Evolutionary conservation across 768 basidiomycete species (phyloP).

Genomic region (Leccinum incarnatum): DNA sequence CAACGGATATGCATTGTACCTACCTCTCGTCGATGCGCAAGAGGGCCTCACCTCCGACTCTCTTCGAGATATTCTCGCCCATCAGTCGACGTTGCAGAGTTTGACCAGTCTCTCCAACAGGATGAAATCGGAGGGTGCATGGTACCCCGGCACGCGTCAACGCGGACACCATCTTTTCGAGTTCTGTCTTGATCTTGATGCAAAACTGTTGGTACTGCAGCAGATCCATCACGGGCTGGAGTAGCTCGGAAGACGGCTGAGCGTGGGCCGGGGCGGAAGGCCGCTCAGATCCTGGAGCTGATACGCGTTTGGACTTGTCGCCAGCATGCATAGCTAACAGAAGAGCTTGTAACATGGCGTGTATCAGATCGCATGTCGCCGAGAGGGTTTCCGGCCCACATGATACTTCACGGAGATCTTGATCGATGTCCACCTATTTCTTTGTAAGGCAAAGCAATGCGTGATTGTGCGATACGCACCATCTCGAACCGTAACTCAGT

Average conservation of each 20-base stretch:
- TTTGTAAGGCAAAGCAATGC: slow-evolving; percentile 1
- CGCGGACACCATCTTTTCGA: slow-evolving; percentile 48
- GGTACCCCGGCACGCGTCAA: slow-evolving; percentile 54
- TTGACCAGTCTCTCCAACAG: slow-evolving; percentile 66
- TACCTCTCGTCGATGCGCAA: slow-evolving; percentile 70
- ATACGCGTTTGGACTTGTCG: slow-evolving; percentile 43
- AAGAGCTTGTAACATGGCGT: slow-evolving; percentile 59
- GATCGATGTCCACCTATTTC: slow-evolving; percentile 35
- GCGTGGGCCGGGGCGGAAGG: slow-evolving; percentile 14
- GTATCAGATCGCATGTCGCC: slow-evolving; percentile 64
- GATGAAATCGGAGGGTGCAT: slow-evolving; percentile 54
- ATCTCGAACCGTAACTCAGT: slow-evolving; percentile 71
- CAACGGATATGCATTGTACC: slow-evolving; percentile 11
- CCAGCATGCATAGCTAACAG: slow-evolving; percentile 58
- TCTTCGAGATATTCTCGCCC: slow-evolving; percentile 37
- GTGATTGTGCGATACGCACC: slow-evolving; percentile 38
- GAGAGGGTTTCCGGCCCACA: slow-evolving; percentile 18
- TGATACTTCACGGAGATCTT: slow-evolving; percentile 9
- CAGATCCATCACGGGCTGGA: slow-evolving; percentile 75
- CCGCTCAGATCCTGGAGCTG: slow-evolving; percentile 24
- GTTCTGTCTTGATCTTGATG: slow-evolving; percentile 54
- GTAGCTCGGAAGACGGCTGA: slow-evolving; percentile 43
- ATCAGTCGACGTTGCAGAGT: slow-evolving; percentile 50
- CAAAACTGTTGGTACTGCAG: slow-evolving; percentile 80
- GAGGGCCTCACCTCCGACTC: slow-evolving; percentile 68